Conservation (phyloP, 805 yeast genomes). For the Candida suzukii region DNA sequence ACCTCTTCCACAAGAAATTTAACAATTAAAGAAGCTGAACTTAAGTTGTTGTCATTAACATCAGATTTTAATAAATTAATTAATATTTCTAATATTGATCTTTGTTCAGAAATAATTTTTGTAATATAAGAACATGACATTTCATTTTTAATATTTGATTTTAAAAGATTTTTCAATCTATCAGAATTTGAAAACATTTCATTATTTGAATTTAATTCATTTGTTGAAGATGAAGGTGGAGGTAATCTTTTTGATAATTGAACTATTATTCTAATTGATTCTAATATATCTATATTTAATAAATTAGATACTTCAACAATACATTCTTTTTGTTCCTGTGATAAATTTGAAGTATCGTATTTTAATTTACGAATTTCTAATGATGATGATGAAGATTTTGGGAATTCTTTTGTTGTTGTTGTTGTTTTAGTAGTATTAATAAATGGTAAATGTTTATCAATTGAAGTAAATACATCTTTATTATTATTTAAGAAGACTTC, state of each 20-base stretch:
- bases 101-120: constrained; percentile 44
- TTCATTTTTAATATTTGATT: constrained; percentile 26
- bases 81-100: constrained; percentile 37
- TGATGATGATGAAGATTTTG: neutral
- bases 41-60: neutral
- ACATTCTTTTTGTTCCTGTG: constrained; percentile 29
- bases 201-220: too few species aligned
- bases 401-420: neutral
- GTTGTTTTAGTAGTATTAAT: neutral
- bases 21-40: neutral
- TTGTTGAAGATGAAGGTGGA: too few species aligned
- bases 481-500: constrained; percentile 3
- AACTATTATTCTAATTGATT: constrained; percentile 40
- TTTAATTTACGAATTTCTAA: neutral
- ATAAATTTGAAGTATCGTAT: constrained; percentile 32
- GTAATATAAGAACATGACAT: constrained; percentile 29
- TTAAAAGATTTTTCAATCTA: constrained; percentile 6
- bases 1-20: constrained; percentile 9
- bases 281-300: constrained; percentile 34
- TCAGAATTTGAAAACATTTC: constrained; percentile 24
- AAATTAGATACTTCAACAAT: constrained; percentile 33
- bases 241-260: constrained; percentile 33
- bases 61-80: constrained; percentile 22
- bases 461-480: neutral
- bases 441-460: constrained; percentile 3